Conservation (phyloP, 2,329 filamentous ascomycete genomes). For the Lachnellula subtilissima region DNA sequence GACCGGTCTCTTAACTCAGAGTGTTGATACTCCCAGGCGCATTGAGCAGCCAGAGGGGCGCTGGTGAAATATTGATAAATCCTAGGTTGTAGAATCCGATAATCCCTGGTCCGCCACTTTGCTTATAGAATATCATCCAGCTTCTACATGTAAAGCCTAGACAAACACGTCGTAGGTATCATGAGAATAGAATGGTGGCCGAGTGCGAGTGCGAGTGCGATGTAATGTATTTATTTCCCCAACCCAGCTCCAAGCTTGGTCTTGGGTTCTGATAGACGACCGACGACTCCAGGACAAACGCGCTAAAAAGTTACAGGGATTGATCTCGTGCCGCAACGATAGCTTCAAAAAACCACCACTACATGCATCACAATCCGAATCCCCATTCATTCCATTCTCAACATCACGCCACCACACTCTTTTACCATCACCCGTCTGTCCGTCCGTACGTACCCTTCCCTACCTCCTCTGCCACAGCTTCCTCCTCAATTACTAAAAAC, state of each 20-base stretch:
- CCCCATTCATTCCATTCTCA: slow-evolving; percentile 7
- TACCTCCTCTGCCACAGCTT: too few relatives aligned
- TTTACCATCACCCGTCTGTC: too few relatives aligned
- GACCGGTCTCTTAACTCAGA: neutral
- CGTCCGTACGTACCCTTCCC: too few relatives aligned
- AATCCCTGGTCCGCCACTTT: neutral
- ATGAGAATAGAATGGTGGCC: neutral
- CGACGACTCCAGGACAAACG: neutral
- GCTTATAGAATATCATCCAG: too few relatives aligned
- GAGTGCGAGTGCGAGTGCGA: neutral
- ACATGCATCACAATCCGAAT: neutral
- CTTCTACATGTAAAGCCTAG: neutral
- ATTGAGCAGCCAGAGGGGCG: slow-evolving; percentile 12
- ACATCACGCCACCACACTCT: neutral
- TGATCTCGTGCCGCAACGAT: neutral
- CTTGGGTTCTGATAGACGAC: slow-evolving; percentile 13
- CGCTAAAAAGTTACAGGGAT: slow-evolving; percentile 3
- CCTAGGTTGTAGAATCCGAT: neutral
- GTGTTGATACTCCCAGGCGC: slow-evolving; percentile 14
- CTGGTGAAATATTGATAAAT: neutral
- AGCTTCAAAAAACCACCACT: slow-evolving; percentile 1
- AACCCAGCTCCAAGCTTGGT: slow-evolving; percentile 7
- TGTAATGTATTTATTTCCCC: slow-evolving; percentile 1
- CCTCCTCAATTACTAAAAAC: too few relatives aligned
- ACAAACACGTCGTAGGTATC: neutral